Percentiles rank a stretch among this genome's conserved stretches.
These are phyloP conservation scores for Colletotrichum lini DNA, from an alignment of 2,329 filamentous ascomycete genomes.

Conservation along the genomic window DNA sequence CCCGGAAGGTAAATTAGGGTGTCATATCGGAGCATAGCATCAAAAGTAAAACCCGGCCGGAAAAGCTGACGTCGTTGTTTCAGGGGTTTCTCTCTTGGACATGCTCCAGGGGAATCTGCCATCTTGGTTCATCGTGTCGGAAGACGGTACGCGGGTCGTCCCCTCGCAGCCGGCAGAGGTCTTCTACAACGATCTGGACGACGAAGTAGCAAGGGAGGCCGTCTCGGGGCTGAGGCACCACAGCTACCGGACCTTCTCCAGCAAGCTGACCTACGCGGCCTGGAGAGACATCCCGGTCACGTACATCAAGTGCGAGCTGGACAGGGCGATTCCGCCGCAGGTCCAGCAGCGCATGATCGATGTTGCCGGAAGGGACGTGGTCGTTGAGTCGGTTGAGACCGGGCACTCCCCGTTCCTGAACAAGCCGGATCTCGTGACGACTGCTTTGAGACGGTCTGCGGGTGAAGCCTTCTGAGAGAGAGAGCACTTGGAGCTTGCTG, in stretches of 20 bases:
- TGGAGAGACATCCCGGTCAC: slow-evolving; percentile 26
- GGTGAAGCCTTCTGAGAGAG: slow-evolving; percentile 6
- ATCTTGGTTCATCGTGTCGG: slow-evolving; percentile 10
- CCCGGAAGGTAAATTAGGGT: background rate
- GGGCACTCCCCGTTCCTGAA: too few species aligned
- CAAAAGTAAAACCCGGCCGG: too few species aligned
- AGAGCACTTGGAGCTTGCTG: too few species aligned
- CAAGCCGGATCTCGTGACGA: too few species aligned
- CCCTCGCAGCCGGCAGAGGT: background rate
- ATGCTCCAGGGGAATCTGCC: slow-evolving; percentile 2
- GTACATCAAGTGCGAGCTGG: slow-evolving; percentile 20
- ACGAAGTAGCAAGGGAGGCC: background rate
- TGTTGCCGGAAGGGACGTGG: background rate
- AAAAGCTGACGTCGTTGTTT: background rate
- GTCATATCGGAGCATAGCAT: too few species aligned
- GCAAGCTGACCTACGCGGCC: slow-evolving; percentile 24
- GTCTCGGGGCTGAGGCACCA: background rate
- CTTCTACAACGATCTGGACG: slow-evolving; percentile 10
- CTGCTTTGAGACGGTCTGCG: background rate
- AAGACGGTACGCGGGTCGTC: background rate
- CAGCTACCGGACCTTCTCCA: slow-evolving; percentile 11
- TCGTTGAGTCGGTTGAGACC: too few species aligned
- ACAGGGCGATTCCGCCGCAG: slow-evolving; percentile 8
- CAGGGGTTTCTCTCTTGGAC: background rate
- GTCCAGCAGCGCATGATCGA: slow-evolving; percentile 26